phyloP scores from a whole-genome alignment of 1,284 basidiomycete species.

The Puccinia brachypodii region DNA sequence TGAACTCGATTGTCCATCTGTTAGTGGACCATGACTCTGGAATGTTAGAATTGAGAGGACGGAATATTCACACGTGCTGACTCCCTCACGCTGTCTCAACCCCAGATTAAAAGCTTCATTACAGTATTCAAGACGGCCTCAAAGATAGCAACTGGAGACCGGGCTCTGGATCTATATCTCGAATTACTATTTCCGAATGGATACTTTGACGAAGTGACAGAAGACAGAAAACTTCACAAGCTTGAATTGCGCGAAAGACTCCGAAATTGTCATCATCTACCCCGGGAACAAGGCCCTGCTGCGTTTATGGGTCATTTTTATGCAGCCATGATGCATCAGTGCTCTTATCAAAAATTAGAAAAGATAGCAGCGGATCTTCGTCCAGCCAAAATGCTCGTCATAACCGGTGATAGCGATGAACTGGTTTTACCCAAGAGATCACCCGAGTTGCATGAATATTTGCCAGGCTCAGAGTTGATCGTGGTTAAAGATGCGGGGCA shows the following conservation, averaged over 20 bases:
- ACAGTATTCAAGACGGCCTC: background rate
- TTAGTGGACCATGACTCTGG: background rate
- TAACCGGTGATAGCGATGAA: conserved; percentile 22
- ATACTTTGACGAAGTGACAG: background rate
- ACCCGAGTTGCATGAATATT: conserved; percentile 1
- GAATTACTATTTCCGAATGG: background rate
- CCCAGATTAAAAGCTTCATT: background rate
- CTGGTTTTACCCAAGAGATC: background rate
- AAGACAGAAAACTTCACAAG: background rate
- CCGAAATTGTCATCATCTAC: background rate
- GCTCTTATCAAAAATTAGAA: background rate
- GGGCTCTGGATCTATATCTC: background rate
- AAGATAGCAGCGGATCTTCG: background rate
- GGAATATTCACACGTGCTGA: background rate
- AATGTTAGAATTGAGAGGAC: background rate
- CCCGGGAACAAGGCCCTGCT: background rate
- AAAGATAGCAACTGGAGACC: background rate
- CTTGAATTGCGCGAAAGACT: background rate
- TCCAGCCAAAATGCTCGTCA: conserved; percentile 19
- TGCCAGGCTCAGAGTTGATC: conserved; percentile 27
- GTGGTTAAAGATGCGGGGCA: conserved; percentile 12
- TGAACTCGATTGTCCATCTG: conserved; percentile 2
- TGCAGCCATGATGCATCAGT: conserved; percentile 18
- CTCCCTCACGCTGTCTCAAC: background rate
- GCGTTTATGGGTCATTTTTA: background rate